Evolutionary conservation across 805 yeast species (phyloP).

Genomic region (Lipomyces mesembrius): DNA sequence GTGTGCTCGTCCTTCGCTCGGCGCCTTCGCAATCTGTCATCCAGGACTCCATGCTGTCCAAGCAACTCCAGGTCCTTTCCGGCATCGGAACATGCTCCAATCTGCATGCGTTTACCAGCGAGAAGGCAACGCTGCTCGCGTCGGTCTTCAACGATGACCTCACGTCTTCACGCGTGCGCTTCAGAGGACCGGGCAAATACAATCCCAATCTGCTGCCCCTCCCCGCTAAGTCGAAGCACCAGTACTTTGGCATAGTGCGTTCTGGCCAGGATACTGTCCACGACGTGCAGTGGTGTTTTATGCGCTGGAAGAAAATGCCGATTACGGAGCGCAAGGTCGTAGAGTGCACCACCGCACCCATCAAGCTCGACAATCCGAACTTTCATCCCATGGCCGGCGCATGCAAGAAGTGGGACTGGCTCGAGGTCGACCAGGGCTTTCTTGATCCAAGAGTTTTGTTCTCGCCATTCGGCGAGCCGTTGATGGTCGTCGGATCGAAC

Average conservation of each 20-base stretch:
- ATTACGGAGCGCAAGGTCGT: conserved; percentile 16
- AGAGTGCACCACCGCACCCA: conserved; percentile 8
- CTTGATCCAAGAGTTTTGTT: conserved; percentile 22
- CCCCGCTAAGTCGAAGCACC: conserved; percentile 6
- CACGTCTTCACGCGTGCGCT: conserved; percentile 12
- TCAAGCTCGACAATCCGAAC: conserved; percentile 2
- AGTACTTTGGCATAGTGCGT: conserved; percentile 15
- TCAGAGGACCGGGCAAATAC: conserved; percentile 6
- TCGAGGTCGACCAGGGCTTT: conserved; percentile 21
- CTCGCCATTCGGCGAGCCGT: conserved; percentile 26
- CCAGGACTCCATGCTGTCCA: neutral
- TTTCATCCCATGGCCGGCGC: conserved; percentile 9
- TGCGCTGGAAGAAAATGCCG: conserved; percentile 7
- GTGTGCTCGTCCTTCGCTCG: neutral
- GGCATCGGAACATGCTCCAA: conserved; percentile 9
- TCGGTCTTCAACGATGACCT: conserved; percentile 14
- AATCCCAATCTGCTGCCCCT: conserved; percentile 20
- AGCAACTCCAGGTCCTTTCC: neutral
- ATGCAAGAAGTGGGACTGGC: conserved; percentile 10
- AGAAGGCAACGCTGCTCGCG: conserved; percentile 6
- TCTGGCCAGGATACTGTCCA: conserved; percentile 12
- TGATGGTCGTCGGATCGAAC: conserved; percentile 24
- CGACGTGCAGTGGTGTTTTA: conserved; percentile 22
- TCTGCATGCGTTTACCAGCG: neutral
- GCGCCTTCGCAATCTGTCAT: neutral